Base-by-base conservation (phyloP, 306 rosid genomes). In the Quercus wislizeni region DNA sequence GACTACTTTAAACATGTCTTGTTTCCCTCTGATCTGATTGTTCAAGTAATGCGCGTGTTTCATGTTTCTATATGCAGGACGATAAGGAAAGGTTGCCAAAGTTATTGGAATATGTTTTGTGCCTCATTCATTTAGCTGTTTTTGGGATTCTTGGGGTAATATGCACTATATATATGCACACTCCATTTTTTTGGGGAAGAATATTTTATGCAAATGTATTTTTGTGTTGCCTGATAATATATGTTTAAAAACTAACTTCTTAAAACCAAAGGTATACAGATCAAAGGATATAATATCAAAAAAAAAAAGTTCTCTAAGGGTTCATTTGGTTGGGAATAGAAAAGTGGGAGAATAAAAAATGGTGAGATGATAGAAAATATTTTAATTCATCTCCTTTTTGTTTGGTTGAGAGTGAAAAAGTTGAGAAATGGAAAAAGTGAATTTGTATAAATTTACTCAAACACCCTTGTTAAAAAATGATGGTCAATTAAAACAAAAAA, bases 111-210 rank as follows among this genome's bases (percentile, higher is more conserved):
- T 84, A 88, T 59, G 68, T 73, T 77, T 83, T 83, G 49, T 84
- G 88, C 77, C 89, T 88, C 57, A 72, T 62, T 74, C 87, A 84
- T 79, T 79, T 88, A 58, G 92, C 90, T n/a, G 79, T 86, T 64
- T 88, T 88, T 78, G 92, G 92, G 23, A 88, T 88, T 86, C 84
- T 88, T 73, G 87, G 90, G 88, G 90, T 86, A 84, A 64, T 54
- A 46, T 55, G 5, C 71, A 12, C 35, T 54, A 5, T 68, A 3
- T 35, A n/a, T 0, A 61, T 21, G 27, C 65, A 3, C 15, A 59
- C 28, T 11, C 65, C 1, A 9, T 59, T 59, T 25, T 33, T 61
- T 61, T 25, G 33, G 12, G 27, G 19, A 61, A 33, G 25, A 25
- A 61, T 25, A 25, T 25, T 25, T 61, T 2, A 61, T 58, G 25